These are phyloP conservation scores for Juncus effusus DNA, from an alignment of 176 grass and related monocot genomes.

Conservation along the genomic window DNA sequence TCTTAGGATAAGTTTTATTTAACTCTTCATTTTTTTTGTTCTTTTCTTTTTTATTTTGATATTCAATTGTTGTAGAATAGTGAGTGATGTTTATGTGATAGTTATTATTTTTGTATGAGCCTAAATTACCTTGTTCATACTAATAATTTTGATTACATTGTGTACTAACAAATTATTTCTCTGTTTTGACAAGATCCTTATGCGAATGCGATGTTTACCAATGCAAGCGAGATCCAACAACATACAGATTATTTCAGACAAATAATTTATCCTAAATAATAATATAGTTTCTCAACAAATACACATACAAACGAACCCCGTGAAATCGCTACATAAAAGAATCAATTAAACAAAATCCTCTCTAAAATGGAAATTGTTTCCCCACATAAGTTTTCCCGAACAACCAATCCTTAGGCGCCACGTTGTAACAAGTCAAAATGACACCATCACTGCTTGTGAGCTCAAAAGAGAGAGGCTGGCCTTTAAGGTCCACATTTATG, in stretches of 20 bases:
- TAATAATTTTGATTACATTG: too few species aligned
- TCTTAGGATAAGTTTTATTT: too few species aligned
- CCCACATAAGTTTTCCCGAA: slow-evolving; percentile 75
- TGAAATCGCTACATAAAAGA: slow-evolving; percentile 41
- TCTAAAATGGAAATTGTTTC: slow-evolving; percentile 91
- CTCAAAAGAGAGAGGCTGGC: slow-evolving; percentile 87
- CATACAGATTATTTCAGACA: background rate
- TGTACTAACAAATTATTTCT: too few species aligned
- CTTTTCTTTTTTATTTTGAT: too few species aligned
- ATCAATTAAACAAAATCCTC: slow-evolving; percentile 11
- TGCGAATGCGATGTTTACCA: too few species aligned
- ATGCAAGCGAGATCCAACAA: too few species aligned
- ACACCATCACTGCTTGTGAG: slow-evolving; percentile 69
- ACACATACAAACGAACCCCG: slow-evolving; percentile 35
- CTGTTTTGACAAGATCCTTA: too few species aligned
- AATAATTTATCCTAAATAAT: slow-evolving; percentile 28
- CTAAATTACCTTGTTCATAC: too few species aligned
- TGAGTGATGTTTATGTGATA: too few species aligned
- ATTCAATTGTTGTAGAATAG: slow-evolving; percentile 9
- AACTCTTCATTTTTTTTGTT: too few species aligned
- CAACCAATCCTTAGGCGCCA: slow-evolving; percentile 73
- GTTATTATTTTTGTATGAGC: too few species aligned
- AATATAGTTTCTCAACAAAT: slow-evolving; percentile 32
- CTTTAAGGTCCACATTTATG: slow-evolving; percentile 65
- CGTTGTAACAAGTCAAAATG: slow-evolving; percentile 60